Evolutionary conservation across 345 rosid genomes (phyloP).

Genomic region (Hibiscus tridactylites): DNA sequence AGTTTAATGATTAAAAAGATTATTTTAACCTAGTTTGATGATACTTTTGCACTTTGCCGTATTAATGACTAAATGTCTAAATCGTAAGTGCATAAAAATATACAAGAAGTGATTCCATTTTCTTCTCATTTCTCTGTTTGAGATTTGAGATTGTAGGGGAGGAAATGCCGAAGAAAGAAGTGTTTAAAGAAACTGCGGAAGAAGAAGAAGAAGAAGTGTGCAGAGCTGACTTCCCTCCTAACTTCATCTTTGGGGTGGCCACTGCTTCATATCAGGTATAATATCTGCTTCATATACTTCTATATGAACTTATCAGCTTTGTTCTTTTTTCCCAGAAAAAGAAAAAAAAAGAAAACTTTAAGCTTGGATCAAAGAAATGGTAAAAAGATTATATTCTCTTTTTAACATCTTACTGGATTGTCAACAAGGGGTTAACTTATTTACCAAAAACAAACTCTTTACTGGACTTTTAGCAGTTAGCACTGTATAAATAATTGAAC

Average conservation of each 20-base stretch:
- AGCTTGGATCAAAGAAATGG: neutral
- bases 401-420: neutral
- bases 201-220: conserved; percentile 7
- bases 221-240: conserved; percentile 42
- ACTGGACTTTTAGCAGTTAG: neutral
- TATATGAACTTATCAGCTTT: neutral
- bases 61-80: too few relatives aligned
- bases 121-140: neutral
- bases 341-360: neutral
- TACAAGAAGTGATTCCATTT: neutral
- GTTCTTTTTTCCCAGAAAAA: neutral
- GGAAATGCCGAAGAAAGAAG: conserved; percentile 28
- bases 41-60: too few relatives aligned
- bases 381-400: neutral
- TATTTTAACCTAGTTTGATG: too few relatives aligned
- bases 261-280: conserved; percentile 54
- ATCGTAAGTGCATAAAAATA: neutral
- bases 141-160: too few relatives aligned
- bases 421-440: neutral
- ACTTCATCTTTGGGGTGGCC: conserved; percentile 55
- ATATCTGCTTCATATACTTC: neutral
- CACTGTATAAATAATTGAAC: neutral
- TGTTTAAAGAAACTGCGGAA: conserved; percentile 11
- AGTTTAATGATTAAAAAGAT: too few relatives aligned
- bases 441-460: neutral